Percentiles rank a stretch among this genome's conserved stretches.
phyloP scores from a whole-genome alignment of 441 rosid genomes.

The Croton laevigatus region DNA sequence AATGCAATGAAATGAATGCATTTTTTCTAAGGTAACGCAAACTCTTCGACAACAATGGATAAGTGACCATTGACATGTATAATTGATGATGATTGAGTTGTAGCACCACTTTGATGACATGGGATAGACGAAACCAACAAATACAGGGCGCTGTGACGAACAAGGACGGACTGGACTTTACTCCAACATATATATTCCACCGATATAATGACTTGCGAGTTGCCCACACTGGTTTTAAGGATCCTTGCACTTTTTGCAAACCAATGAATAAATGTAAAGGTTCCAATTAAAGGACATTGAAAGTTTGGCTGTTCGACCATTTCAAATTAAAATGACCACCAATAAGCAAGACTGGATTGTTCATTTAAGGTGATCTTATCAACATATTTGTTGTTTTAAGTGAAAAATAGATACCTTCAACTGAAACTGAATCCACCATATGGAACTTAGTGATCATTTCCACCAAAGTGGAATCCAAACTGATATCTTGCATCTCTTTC shows the following conservation, averaged over 20 bases:
- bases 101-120: constrained; percentile 27
- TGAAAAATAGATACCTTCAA: constrained; percentile 30
- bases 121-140: constrained; percentile 28
- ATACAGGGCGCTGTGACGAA: constrained; percentile 23
- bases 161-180: constrained; percentile 12
- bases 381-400: neutral
- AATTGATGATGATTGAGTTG: constrained; percentile 19
- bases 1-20: neutral
- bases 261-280: neutral
- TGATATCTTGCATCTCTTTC: too few species aligned
- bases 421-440: constrained; percentile 75
- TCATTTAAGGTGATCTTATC: neutral
- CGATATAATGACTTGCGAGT: constrained; percentile 11
- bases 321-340: neutral
- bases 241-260: constrained; percentile 21
- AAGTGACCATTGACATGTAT: constrained; percentile 19
- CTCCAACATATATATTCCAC: constrained; percentile 14
- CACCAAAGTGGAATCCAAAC: constrained; percentile 65
- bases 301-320: neutral
- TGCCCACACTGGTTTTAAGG: constrained; percentile 1
- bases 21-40: neutral
- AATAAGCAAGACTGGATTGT: neutral
- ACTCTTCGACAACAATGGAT: constrained; percentile 30
- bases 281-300: neutral
- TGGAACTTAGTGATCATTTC: constrained; percentile 44